Evolutionary conservation across 495 filamentous ascomycete genomes (phyloP).

Genomic region (Penicillium arizonense): DNA sequence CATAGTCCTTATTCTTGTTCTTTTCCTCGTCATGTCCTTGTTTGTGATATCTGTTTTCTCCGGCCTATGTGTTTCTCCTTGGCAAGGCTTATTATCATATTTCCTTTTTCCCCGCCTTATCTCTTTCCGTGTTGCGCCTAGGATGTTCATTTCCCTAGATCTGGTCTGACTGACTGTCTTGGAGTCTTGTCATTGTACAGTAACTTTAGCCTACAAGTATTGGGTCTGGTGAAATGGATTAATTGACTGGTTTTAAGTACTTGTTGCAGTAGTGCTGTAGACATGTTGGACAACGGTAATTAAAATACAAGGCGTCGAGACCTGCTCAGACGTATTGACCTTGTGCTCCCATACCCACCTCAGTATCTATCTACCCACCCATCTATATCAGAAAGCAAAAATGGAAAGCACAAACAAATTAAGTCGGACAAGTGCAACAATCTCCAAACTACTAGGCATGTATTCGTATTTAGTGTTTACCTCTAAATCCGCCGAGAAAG

Average conservation of each 20-base stretch:
- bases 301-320: no score
- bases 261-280: background rate
- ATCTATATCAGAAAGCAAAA: no score
- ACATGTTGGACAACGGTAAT: no score
- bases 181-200: conserved; percentile 18
- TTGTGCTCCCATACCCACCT: background rate
- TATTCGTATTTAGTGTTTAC: background rate
- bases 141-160: conserved; percentile 13
- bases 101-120: background rate
- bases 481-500: no score
- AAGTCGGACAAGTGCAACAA: conserved; percentile 3
- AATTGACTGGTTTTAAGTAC: conserved; percentile 12
- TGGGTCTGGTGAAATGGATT: conserved; percentile 17
- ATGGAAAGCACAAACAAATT: background rate
- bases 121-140: conserved; percentile 5
- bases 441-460: background rate
- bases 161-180: conserved; percentile 8
- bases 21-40: background rate
- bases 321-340: background rate
- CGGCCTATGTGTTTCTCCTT: conserved; percentile 3
- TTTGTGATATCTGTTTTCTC: conserved; percentile 5
- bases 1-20: conserved; percentile 7
- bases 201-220: conserved; percentile 14
- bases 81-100: background rate
- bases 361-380: no score